A percentile compares a stretch with the other conserved stretches of the same genome.
Conservation (phyloP, 768 basidiomycete genomes). For the Russula dissimulans region DNA sequence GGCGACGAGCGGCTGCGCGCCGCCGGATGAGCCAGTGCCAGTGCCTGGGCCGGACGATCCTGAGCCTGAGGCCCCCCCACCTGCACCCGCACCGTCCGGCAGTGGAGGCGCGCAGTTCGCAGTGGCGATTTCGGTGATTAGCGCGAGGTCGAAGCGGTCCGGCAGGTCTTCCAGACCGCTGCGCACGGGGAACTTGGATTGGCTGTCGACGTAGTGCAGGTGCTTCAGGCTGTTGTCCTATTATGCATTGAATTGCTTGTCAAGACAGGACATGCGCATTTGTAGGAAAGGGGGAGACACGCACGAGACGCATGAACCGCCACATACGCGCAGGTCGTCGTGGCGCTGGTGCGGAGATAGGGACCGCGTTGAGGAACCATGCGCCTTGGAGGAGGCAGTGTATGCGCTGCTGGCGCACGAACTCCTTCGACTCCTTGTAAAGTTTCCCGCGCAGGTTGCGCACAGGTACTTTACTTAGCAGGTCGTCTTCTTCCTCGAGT, state of each 20-base stretch:
- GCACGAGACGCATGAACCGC: conserved; percentile 81
- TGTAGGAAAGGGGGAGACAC: conserved; percentile 10
- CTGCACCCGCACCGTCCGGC: conserved; percentile 32
- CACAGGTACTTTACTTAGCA: conserved; percentile 77
- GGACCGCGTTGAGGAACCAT: conserved; percentile 83
- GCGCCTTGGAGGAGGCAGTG: conserved; percentile 83
- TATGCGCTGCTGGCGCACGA: conserved; percentile 81
- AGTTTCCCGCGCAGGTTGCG: conserved; percentile 77
- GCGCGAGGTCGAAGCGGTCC: conserved; percentile 72
- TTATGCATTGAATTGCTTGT: neutral
- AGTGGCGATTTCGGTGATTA: conserved; percentile 72
- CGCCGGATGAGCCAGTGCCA: no score
- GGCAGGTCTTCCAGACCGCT: conserved; percentile 81
- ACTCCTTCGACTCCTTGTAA: conserved; percentile 85
- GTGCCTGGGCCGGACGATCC: no score
- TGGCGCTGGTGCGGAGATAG: conserved; percentile 32
- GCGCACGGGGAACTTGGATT: conserved; percentile 69
- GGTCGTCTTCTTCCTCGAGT: conserved; percentile 79
- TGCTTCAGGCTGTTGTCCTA: conserved; percentile 74
- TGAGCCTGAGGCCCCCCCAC: no score
- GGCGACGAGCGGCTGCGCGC: conserved; percentile 23
- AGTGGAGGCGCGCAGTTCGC: conserved; percentile 64
- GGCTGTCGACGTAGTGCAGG: conserved; percentile 79
- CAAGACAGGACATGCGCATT: neutral
- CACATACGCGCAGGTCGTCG: conserved; percentile 59